These are phyloP conservation scores for Pseudozyma thailandica DNA, from an alignment of 1,284 basidiomycete species.

Conservation along the genomic window DNA sequence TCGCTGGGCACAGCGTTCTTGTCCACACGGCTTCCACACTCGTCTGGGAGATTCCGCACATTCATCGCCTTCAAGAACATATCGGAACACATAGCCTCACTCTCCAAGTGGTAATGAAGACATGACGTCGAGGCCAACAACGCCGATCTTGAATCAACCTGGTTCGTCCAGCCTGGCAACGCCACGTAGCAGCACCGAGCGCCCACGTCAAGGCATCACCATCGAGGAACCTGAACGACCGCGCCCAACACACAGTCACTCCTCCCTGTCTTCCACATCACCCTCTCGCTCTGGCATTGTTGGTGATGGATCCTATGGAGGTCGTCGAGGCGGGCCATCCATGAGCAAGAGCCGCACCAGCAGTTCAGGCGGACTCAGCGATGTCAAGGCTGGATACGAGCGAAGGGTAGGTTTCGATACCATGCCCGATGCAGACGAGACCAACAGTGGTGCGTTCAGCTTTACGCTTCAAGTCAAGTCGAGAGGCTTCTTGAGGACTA, in stretches of 20 bases:
- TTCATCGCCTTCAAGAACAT: neutral
- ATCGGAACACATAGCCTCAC: neutral
- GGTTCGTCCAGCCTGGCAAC: conserved; percentile 28
- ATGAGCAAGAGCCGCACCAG: conserved; percentile 42
- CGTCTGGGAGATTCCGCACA: neutral
- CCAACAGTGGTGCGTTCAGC: conserved; percentile 55
- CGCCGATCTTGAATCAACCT: conserved; percentile 36
- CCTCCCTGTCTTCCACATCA: conserved; percentile 25
- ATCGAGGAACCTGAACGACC: conserved; percentile 47
- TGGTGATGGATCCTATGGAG: conserved; percentile 53
- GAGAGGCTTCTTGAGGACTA: conserved; percentile 80
- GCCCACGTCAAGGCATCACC: conserved; percentile 34
- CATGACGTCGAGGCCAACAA: conserved; percentile 32
- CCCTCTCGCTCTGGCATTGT: conserved; percentile 33
- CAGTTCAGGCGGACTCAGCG: conserved; percentile 51
- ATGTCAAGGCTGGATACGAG: conserved; percentile 57
- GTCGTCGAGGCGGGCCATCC: conserved; percentile 39
- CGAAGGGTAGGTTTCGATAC: conserved; percentile 67
- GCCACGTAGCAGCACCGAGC: conserved; percentile 37
- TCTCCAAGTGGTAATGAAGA: neutral
- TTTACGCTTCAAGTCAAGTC: conserved; percentile 79
- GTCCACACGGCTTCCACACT: no score
- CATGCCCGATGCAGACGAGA: conserved; percentile 66
- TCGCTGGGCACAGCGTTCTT: no score
- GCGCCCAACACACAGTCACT: conserved; percentile 18